Evolutionary conservation across 2,329 filamentous ascomycete genomes (phyloP).

Genomic region (Elsinoe perseae): DNA sequence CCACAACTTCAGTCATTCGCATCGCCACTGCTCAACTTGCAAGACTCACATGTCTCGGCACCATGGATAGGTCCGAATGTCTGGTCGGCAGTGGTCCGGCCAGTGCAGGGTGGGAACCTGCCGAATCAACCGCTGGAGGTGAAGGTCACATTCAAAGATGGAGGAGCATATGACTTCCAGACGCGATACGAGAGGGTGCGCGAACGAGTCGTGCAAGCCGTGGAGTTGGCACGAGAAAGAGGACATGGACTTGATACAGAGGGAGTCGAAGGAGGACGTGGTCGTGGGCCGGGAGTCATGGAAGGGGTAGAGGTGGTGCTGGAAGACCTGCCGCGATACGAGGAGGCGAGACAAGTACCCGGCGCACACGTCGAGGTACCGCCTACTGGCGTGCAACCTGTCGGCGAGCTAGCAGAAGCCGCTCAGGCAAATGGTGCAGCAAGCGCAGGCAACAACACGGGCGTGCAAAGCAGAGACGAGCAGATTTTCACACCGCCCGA

Average conservation of each 20-base stretch:
- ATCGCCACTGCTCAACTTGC: constrained; percentile 75
- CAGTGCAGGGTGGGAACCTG: constrained; percentile 76
- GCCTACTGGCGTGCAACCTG: constrained; percentile 20
- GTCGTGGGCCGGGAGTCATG: constrained; percentile 34
- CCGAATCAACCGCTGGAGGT: constrained; percentile 65
- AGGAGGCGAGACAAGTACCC: constrained; percentile 42
- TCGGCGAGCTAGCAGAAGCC: constrained; percentile 25
- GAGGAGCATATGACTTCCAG: constrained; percentile 89
- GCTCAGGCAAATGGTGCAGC: constrained; percentile 21
- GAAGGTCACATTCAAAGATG: constrained; percentile 86
- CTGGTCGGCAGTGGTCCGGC: constrained; percentile 73
- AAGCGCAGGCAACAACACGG: constrained; percentile 20
- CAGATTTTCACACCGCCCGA: constrained; percentile 44
- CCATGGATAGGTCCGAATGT: constrained; percentile 91
- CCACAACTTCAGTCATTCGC: constrained; percentile 75
- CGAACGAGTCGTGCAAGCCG: constrained; percentile 71
- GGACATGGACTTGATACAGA: constrained; percentile 40
- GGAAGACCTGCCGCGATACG: constrained; percentile 83
- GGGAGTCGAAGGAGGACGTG: constrained; percentile 28
- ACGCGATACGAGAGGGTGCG: constrained; percentile 74
- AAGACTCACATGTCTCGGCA: constrained; percentile 77
- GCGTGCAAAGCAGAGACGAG: constrained; percentile 22
- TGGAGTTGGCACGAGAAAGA: constrained; percentile 63
- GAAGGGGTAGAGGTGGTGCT: constrained; percentile 53
- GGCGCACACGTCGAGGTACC: constrained; percentile 31